These are phyloP conservation scores for Actinomortierella ambigua DNA, from an alignment of 371 early-diverging fungal genomes.

Conservation along the genomic window DNA sequence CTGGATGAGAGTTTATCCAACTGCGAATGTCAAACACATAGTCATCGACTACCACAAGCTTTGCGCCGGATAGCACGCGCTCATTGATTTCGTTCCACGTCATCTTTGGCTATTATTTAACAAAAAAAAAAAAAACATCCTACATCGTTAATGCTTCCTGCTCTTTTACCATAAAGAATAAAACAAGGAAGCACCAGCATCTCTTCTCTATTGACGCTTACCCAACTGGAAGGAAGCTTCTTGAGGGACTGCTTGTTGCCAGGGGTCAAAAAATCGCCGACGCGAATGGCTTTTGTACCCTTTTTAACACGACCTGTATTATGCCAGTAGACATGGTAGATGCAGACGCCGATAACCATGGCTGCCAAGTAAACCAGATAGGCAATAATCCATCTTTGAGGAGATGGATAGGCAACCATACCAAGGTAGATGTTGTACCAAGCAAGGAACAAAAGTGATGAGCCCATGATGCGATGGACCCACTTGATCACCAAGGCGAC, in stretches of 20 bases:
- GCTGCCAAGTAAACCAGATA: not conserved
- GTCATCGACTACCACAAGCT: slow-evolving; percentile 18
- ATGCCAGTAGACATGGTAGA: slow-evolving; percentile 5
- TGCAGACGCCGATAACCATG: slow-evolving; percentile 3
- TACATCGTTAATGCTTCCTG: no score
- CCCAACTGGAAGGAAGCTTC: not conserved
- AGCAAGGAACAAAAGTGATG: not conserved
- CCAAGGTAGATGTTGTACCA: slow-evolving; percentile 8
- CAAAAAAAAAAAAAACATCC: no score
- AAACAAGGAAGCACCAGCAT: no score
- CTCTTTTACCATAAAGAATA: no score
- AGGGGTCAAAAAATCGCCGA: slow-evolving; percentile 1
- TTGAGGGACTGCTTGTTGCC: not conserved
- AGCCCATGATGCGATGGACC: slow-evolving; percentile 1
- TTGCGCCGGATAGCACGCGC: slow-evolving; percentile 12
- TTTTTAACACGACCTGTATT: not conserved
- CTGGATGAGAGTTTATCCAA: slow-evolving; percentile 19
- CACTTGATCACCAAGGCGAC: slow-evolving; percentile 4
- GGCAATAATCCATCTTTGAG: not conserved
- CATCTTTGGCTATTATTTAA: slow-evolving; percentile 5
- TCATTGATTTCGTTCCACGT: slow-evolving; percentile 9
- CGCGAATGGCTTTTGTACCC: not conserved
- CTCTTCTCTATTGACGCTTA: not conserved
- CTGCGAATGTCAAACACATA: slow-evolving; percentile 17
- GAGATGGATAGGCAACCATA: not conserved